A percentile compares a stretch with the other conserved stretches of the same genome.
Conservation (phyloP, 2,329 filamentous ascomycete genomes). For the Pseudogymnoascus sp. region DNA sequence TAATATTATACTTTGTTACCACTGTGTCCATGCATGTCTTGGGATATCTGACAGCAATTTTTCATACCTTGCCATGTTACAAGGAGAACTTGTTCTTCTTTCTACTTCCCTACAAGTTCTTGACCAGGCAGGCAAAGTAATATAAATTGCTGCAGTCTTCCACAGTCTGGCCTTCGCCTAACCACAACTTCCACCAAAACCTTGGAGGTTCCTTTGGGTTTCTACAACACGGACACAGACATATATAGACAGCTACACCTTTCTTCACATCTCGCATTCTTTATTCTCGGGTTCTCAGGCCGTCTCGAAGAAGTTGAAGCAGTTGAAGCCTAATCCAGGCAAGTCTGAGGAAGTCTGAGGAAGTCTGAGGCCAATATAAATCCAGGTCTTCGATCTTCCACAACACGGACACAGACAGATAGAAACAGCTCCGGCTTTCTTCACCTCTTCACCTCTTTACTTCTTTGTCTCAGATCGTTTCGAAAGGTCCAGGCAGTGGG, state of each 20-base stretch:
- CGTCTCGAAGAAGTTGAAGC: neutral
- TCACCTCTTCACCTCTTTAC: neutral
- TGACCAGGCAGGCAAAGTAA: neutral
- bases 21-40: neutral
- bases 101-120: neutral
- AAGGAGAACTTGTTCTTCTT: neutral
- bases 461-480: too few relatives aligned
- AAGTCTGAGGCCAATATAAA: neutral
- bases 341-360: neutral
- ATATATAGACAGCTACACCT: neutral
- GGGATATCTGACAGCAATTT: neutral
- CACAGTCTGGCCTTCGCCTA: neutral
- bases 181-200: neutral
- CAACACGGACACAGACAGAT: neutral
- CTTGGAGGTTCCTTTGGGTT: neutral
- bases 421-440: neutral
- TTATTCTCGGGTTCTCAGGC: neutral
- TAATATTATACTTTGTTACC: neutral
- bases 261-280: neutral
- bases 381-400: neutral
- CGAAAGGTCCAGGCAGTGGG: neutral
- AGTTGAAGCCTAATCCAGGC: neutral
- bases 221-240: neutral
- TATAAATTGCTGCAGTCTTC: neutral
- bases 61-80: neutral